phyloP scores from a whole-genome alignment of 148 eudicot genomes.

The Pharnaceum exiguum region DNA sequence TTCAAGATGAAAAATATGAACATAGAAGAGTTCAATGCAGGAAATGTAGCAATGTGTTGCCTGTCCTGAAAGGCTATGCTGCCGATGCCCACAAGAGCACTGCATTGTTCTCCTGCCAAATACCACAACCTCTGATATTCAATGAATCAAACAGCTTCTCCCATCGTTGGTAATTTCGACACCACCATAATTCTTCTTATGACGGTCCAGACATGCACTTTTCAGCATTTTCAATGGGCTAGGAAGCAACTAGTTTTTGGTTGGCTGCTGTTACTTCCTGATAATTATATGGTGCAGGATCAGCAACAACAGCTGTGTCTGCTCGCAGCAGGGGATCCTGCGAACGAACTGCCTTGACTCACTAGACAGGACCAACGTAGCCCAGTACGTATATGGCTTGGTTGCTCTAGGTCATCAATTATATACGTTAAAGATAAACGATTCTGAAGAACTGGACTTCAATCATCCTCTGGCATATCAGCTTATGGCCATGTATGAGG shows the following conservation, averaged over 20 bases:
- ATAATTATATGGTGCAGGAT: too few species aligned
- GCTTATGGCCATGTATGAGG: constrained; percentile 64
- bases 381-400: constrained; percentile 78
- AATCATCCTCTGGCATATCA: constrained; percentile 56
- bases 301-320: background rate
- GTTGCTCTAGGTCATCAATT: constrained; percentile 85
- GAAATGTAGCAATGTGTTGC: constrained; percentile 39
- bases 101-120: constrained; percentile 50
- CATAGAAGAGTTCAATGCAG: constrained; percentile 30
- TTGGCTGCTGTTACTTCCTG: too few species aligned
- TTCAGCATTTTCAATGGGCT: too few species aligned
- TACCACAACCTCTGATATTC: constrained; percentile 29
- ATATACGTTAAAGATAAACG: constrained; percentile 46
- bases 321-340: constrained; percentile 68
- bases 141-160: constrained; percentile 17
- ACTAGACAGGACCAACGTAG: constrained; percentile 90
- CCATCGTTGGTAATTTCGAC: constrained; percentile 9
- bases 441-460: constrained; percentile 34
- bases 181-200: background rate
- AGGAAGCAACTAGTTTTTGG: too few species aligned
- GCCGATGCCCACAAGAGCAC: constrained; percentile 41
- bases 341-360: constrained; percentile 92
- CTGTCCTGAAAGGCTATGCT: constrained; percentile 33
- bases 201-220: too few species aligned
- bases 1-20: background rate